phyloP scores from a whole-genome alignment of 192 early-diverging fungal species.

The Backusella westeae region DNA sequence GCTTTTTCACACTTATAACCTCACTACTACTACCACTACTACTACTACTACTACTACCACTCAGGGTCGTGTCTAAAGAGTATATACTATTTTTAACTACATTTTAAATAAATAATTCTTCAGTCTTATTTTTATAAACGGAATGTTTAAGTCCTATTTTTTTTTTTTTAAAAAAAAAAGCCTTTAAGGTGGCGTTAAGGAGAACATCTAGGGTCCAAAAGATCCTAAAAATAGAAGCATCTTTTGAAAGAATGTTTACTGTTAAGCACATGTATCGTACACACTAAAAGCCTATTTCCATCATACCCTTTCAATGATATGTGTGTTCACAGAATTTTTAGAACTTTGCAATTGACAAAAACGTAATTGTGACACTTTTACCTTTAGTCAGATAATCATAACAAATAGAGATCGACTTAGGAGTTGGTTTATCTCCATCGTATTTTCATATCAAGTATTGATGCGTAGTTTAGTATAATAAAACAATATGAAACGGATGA shows the following conservation, averaged over 20 bases:
- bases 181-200: not conserved
- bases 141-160: not conserved
- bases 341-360: not conserved
- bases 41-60: not conserved
- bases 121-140: not conserved
- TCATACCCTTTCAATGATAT: not conserved
- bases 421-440: not conserved
- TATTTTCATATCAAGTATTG: not conserved
- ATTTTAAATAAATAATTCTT: not conserved
- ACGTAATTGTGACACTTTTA: not conserved
- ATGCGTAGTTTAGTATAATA: not conserved
- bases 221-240: not conserved
- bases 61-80: not conserved
- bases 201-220: not conserved
- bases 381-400: not conserved
- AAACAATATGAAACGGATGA: too few relatives aligned
- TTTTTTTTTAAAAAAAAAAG: not conserved
- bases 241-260: not conserved
- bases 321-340: not conserved
- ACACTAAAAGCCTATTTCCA: not conserved
- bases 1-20: not conserved
- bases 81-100: not conserved
- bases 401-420: conserved; percentile 6
- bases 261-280: not conserved
- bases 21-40: not conserved